Base-by-base conservation (phyloP, 2,329 filamentous ascomycete species). In the Lomentospora prolificans region DNA sequence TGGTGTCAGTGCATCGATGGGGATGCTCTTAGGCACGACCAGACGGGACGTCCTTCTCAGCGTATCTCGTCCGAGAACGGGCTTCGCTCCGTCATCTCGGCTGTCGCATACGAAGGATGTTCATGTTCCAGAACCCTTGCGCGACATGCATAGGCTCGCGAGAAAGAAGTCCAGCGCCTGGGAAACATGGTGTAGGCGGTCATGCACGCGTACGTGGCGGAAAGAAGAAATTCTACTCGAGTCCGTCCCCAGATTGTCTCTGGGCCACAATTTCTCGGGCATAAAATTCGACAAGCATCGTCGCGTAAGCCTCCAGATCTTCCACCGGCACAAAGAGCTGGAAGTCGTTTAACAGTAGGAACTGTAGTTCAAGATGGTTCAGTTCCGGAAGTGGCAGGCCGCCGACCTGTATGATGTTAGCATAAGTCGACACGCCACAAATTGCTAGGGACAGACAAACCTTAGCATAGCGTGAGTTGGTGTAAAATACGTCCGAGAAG, bases 401-500 rank as follows among this genome's bases (percentile, higher is more conserved):
- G 59, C 94, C 94, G 65, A 99, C 94, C 92, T 99, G 9, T 50
- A 63, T 53, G 58, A 51, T 30, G 19, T 28, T 6, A n/a, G 3
- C 5, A 17, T 51, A 28, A 31, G 12, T 14, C 6, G 27, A 12
- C 10, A 8, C 27, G 8, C 14, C n/a, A 5, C 46, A 6, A 14
- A 17, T 1, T 4, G 28, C 24, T 24, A 39, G 14, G 36, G 27
- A 28, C 31, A 57, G 50, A 73, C 77, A 60, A 78, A 96, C 94
- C 87, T 97, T 99, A 58, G 94, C 94, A 69, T 99, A 99, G 84
- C 94, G 83, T 56, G 94, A 97, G 71, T 99, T 99, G 8, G 94
- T 99, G 69, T 97, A 99, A 65, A 99, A 99, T 41, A 97, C 92
- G 72, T 99, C 82, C 4, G 92, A 97, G 72, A 99, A 99, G 78